Base-by-base conservation (phyloP, 805 yeast genomes). In the Saccharomycopsis sp. region DNA sequence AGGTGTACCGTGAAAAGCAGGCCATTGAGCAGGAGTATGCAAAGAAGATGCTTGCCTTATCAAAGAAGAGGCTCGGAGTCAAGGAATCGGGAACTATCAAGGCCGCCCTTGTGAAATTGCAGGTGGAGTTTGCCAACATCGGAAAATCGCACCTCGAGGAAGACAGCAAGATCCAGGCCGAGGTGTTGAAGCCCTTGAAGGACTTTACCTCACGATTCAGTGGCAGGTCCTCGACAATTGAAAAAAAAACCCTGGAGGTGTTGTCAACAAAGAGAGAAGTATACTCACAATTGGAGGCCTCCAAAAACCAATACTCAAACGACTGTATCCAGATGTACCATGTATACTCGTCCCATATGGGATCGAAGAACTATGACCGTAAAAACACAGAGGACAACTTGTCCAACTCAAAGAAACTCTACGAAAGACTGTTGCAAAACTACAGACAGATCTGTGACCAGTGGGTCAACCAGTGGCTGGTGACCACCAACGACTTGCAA, bases 11-110 rank as follows among this genome's bases (percentile, higher is more conserved):
- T 59, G 87, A 83, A 57, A 72, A 85, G 44, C 71, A 79, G 1
- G 73, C 79, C 15, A 78, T 90, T 46, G 97, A 89, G 65, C 86
- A 83, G 60, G 96, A 90, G 24, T 88, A 87, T 65, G 72, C 84
- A 44, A 78, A 80, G 57, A 77, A 76, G 59, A 68, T 90, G 63
- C 72, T 72, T 50, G 74, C 77, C 15, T 71, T 89, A 21, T 72
- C 87, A 20, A 70, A 72, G 53, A 78, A 75, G 63, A 64, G 82
- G 20, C 53, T 59, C 2, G 91, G 91, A 0, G 66, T 79, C 2
- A 75, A 73, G 57, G 89, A 83, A 63, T 74, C 79, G 0, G 92
- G 91, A 0, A 71, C 82, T 0, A 69, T 86, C 59, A 81, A 77
- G 63, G 73, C 76, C 7, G 78, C 89, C 7, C 73, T 89, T 8